phyloP scores from a whole-genome alignment of 2,329 filamentous ascomycete species.

The Coniochaeta sp. region DNA sequence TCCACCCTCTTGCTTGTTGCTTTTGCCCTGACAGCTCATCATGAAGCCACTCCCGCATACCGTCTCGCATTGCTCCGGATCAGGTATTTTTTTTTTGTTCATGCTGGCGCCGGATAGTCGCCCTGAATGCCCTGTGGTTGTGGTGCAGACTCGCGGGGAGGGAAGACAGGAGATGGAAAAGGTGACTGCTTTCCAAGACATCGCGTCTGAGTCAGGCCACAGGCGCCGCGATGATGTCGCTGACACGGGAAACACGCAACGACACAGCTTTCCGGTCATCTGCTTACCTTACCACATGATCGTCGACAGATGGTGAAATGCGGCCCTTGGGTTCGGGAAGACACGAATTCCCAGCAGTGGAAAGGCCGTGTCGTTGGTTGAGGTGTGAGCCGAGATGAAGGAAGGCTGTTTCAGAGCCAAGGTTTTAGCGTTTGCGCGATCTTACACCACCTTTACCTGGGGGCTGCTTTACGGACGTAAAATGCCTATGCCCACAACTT shows the following conservation, averaged over 20 bases:
- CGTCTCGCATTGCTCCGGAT: too few species aligned
- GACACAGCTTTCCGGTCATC: not conserved
- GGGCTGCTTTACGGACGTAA: not conserved
- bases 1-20: not conserved
- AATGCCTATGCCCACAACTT: not conserved
- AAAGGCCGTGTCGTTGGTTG: not conserved
- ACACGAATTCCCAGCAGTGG: not conserved
- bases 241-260: not conserved
- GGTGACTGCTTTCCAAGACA: not conserved
- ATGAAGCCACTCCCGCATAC: too few species aligned
- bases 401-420: not conserved
- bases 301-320: not conserved
- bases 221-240: not conserved
- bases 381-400: not conserved
- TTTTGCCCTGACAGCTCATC: not conserved
- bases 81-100: not conserved
- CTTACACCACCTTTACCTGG: not conserved
- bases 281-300: not conserved
- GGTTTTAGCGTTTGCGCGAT: not conserved
- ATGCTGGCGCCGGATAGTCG: not conserved
- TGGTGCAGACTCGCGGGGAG: not conserved
- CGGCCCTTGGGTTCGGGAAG: not conserved
- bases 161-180: not conserved
- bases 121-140: not conserved
- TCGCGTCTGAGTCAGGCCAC: not conserved